Percentiles rank a stretch among this genome's conserved stretches.
phyloP scores from a whole-genome alignment of 225 moss, liverwort and hornwort genomes.

The Physcomitrium patens region DNA sequence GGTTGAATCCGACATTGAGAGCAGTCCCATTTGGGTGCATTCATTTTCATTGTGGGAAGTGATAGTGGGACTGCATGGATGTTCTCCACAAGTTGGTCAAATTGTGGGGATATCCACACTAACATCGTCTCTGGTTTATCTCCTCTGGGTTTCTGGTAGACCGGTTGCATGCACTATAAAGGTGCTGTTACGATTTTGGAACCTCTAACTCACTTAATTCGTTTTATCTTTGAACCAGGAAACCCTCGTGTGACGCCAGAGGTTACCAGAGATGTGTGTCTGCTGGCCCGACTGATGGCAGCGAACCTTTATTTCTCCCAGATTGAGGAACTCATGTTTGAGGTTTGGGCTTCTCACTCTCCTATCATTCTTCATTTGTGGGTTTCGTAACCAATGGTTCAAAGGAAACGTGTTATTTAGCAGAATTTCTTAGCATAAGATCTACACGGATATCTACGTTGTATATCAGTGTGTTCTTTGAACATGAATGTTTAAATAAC shows the following conservation, averaged over 20 bases:
- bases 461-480: not conserved
- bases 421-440: not conserved
- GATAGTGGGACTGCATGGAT: conserved; percentile 26
- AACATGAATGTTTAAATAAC: not conserved
- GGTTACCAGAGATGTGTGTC: conserved; percentile 73
- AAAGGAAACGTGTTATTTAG: not conserved
- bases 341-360: conserved; percentile 31
- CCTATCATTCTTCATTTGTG: too few species aligned
- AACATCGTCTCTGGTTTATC: too few species aligned
- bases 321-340: conserved; percentile 71
- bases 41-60: conserved; percentile 14
- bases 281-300: conserved; percentile 68
- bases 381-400: not conserved
- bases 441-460: too few species aligned
- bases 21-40: conserved; percentile 12
- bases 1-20: conserved; percentile 12
- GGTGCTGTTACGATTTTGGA: conserved; percentile 11
- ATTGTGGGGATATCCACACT: conserved; percentile 14
- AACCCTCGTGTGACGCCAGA: conserved; percentile 72
- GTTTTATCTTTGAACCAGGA: conserved; percentile 41
- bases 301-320: conserved; percentile 65
- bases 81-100: conserved; percentile 12
- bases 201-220: conserved; percentile 19
- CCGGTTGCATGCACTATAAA: not conserved
- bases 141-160: not conserved